Evolutionary conservation across 176 grass and related monocot genomes (phyloP), one percentile per base, ranked within the genome.

Genomic region (Oryza longistaminata): DNA sequence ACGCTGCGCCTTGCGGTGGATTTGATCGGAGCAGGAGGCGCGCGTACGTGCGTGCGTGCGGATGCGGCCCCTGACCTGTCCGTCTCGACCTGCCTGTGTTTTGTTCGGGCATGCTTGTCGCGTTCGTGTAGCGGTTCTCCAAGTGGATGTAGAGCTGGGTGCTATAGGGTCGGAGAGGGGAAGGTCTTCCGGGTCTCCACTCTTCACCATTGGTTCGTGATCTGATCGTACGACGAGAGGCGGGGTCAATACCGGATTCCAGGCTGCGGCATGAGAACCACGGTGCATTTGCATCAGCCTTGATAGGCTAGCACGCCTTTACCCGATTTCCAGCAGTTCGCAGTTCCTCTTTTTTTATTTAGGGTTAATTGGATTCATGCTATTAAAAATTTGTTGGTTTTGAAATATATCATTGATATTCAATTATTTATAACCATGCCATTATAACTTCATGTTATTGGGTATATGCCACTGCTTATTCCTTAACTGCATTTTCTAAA

Each of bases 101-200:
- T 66, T 82, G 88, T 85, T 31, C 69, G 25, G 19, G 58, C 68
- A 22, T 43, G 31, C 33, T 73, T 74, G 81, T 79, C 82, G 74
- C 3, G 27, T 11, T 37, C 64, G 49, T 16, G 69, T 31, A 19
- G 26, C 58, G 58, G 71, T 12, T 69, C 88, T 86, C 83, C 83
- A 81, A 43, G 77, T 64, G 87, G 77, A 76, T 21, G 5, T 21
- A 7, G 31, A 52, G 29, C 75, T 55, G 52, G 46, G 19, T 55
- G 17, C 52, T 55, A 55, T 1, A 49, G 46, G 3, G 46, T 15
- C 4, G 52, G 15, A 14, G 52, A 5, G 39, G 39, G 34, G 39
- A 40, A 8, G 12, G 16, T 55, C 52, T 55, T 19, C 6, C 16
- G 52, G 4, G 52, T 55, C 46, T 48, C 46, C 3, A 49, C 12